These are phyloP conservation scores for Rhodosporidiobolus sp. DNA, from an alignment of 768 basidiomycete genomes.

Conservation along the genomic window DNA sequence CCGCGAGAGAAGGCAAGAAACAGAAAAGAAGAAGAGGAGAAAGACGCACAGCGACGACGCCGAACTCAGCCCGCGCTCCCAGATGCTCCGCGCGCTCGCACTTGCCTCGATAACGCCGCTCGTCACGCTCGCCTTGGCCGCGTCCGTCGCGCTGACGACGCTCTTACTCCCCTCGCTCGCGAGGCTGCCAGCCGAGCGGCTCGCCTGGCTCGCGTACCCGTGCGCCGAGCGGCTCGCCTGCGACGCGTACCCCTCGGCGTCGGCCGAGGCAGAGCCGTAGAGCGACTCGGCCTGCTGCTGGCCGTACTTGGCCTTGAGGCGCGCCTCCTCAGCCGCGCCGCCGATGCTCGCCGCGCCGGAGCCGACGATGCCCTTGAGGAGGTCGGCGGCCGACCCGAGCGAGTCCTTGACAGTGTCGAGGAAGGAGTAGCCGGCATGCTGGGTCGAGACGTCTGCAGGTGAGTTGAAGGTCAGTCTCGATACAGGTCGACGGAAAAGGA, in stretches of 20 bases:
- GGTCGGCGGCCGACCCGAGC: conserved; percentile 55
- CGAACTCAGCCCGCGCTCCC: conserved; percentile 19
- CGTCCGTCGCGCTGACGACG: conserved; percentile 5
- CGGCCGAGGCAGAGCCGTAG: conserved; percentile 36
- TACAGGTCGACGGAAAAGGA: background rate
- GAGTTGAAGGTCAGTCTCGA: background rate
- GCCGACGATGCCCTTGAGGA: conserved; percentile 49
- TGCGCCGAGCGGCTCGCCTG: background rate
- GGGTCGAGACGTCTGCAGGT: conserved; percentile 64
- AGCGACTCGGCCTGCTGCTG: conserved; percentile 48
- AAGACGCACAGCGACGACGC: conserved; percentile 9
- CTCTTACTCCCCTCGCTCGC: conserved; percentile 1
- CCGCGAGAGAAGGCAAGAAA: no score
- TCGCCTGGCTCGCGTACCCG: background rate
- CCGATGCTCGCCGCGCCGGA: conserved; percentile 34
- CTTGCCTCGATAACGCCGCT: conserved; percentile 7
- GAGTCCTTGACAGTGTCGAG: conserved; percentile 65
- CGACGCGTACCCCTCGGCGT: conserved; percentile 32
- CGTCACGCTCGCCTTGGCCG: conserved; percentile 5
- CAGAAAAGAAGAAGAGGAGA: conserved; percentile 9
- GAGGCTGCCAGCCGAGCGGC: background rate
- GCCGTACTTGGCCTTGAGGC: conserved; percentile 41
- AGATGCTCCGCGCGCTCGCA: background rate
- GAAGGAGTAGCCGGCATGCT: conserved; percentile 59
- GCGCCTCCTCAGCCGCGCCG: conserved; percentile 42